Evolutionary conservation across 2,329 filamentous ascomycete species (phyloP).

Genomic region (Albifimbria verrucaria): DNA sequence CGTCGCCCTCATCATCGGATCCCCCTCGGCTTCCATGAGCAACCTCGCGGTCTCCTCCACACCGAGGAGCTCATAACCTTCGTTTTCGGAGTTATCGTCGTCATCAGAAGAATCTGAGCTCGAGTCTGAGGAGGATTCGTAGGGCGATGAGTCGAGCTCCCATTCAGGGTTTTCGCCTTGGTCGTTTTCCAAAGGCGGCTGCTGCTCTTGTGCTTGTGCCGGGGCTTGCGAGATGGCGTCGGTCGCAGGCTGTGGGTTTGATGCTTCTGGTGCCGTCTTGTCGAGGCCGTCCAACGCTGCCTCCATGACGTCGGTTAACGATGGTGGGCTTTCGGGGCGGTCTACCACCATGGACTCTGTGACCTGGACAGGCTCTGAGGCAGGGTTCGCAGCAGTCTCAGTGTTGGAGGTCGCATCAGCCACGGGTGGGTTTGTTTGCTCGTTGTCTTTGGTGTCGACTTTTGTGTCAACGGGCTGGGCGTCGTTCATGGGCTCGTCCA

Average conservation of each 20-base stretch:
- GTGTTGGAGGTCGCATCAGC: constrained; percentile 7
- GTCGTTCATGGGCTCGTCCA: constrained; percentile 6
- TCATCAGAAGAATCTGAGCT: constrained; percentile 59
- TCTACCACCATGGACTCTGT: constrained; percentile 36
- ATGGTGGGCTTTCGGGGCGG: constrained; percentile 30
- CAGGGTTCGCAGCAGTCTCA: background rate
- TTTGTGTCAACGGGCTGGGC: background rate
- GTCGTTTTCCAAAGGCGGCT: constrained; percentile 24
- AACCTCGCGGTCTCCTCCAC: constrained; percentile 81
- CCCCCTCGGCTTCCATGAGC: constrained; percentile 80
- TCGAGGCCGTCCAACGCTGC: constrained; percentile 39
- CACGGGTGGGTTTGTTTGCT: constrained; percentile 3
- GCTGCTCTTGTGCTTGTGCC: constrained; percentile 7
- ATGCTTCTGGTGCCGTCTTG: constrained; percentile 4
- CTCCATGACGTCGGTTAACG: constrained; percentile 40
- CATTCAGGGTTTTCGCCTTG: constrained; percentile 66
- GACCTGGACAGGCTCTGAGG: constrained; percentile 5
- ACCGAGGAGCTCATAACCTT: constrained; percentile 69
- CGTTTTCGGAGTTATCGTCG: constrained; percentile 52
- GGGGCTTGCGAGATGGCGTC: background rate
- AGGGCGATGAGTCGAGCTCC: constrained; percentile 77
- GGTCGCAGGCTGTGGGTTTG: background rate
- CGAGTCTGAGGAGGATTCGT: constrained; percentile 63
- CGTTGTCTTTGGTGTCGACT: constrained; percentile 2
- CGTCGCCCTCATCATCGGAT: constrained; percentile 72